Conservation (phyloP, 768 basidiomycete species). For the Cystobasidiopsis lactophilus region DNA sequence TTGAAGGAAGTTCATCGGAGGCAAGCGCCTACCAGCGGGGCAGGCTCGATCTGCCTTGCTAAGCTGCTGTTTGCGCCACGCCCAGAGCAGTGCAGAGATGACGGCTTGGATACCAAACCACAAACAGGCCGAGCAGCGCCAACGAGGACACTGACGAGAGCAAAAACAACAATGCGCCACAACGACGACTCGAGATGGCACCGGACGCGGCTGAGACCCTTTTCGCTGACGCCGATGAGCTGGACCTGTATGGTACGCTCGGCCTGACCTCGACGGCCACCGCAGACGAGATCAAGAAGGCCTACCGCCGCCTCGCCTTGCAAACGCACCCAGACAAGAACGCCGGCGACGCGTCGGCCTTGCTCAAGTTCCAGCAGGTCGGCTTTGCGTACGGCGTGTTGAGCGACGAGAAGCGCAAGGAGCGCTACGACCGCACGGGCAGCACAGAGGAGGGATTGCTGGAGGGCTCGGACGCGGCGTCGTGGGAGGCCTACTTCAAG, state of each 20-base stretch:
- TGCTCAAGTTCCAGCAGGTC: conserved; percentile 56
- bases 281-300: conserved; percentile 10
- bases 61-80: too few relatives aligned
- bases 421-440: conserved; percentile 66
- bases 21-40: too few relatives aligned
- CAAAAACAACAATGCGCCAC: too few relatives aligned
- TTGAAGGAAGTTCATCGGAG: too few relatives aligned
- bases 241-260: conserved; percentile 15
- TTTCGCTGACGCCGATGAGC: conserved; percentile 9
- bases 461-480: conserved; percentile 43
- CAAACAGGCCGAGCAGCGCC: too few relatives aligned
- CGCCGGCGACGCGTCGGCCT: conserved; percentile 32
- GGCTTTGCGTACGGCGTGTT: conserved; percentile 85
- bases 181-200: too few relatives aligned
- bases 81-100: too few relatives aligned
- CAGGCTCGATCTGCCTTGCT: too few relatives aligned
- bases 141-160: too few relatives aligned
- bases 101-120: too few relatives aligned
- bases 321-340: conserved; percentile 68
- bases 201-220: too few relatives aligned
- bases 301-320: conserved; percentile 67
- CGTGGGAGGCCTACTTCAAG: conserved; percentile 81
- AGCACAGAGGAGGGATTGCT: conserved; percentile 54
- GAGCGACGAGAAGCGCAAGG: conserved; percentile 48
- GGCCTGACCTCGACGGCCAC: conserved; percentile 1